Evolutionary conservation across 768 basidiomycete genomes (phyloP).

Genomic region (Mycena olivaceomarginata): DNA sequence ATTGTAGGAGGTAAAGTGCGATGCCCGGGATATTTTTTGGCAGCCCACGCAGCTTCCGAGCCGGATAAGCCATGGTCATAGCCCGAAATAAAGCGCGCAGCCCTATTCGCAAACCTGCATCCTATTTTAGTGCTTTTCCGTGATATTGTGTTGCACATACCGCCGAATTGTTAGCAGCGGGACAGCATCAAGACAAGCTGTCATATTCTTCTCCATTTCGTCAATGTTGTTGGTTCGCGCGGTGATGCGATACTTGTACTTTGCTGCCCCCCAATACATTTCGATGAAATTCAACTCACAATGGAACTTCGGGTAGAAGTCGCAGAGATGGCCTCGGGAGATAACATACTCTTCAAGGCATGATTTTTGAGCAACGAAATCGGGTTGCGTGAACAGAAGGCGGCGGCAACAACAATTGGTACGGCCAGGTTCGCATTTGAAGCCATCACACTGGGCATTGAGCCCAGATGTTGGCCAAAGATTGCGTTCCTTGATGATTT

Average conservation of each 20-base stretch:
- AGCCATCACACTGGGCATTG: constrained; percentile 1
- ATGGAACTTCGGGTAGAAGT: constrained; percentile 16
- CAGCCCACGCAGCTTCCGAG: constrained; percentile 54
- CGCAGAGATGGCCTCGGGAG: background rate
- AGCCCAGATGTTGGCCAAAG: background rate
- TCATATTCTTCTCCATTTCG: constrained; percentile 8
- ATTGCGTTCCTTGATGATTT: no score
- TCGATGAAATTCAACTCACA: constrained; percentile 20
- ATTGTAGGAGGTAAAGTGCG: constrained; percentile 48
- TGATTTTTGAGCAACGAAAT: constrained; percentile 50
- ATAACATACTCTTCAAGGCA: constrained; percentile 49
- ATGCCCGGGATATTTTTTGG: constrained; percentile 56
- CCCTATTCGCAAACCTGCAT: constrained; percentile 49
- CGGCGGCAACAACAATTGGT: constrained; percentile 44
- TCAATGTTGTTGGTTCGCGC: background rate
- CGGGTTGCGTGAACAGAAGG: constrained; percentile 45
- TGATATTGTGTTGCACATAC: background rate
- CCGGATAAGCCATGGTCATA: constrained; percentile 49
- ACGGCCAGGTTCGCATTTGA: constrained; percentile 8
- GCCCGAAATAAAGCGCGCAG: constrained; percentile 46
- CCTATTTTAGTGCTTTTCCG: background rate
- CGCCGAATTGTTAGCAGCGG: background rate
- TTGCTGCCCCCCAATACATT: constrained; percentile 12
- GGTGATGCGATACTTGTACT: background rate
- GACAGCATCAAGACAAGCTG: background rate